phyloP scores from a whole-genome alignment of 805 yeast species.

The Yarrowia keelungensis region DNA sequence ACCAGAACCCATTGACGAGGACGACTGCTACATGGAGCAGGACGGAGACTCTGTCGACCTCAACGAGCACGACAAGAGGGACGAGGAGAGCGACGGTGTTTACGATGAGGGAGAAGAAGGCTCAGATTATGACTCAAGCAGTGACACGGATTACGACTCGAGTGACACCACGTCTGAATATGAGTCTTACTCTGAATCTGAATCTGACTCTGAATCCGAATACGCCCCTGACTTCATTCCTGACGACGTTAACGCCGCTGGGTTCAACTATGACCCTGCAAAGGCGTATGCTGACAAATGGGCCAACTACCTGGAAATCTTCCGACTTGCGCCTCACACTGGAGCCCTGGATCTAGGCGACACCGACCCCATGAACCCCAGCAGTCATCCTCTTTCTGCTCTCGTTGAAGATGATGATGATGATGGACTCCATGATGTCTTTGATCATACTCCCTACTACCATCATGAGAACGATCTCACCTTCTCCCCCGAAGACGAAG shows the following conservation, averaged over 20 bases:
- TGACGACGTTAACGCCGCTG: background rate
- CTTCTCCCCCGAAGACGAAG: slow-evolving; percentile 20
- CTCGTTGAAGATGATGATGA: slow-evolving; percentile 13
- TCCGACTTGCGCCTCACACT: slow-evolving; percentile 2
- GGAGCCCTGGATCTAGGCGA: background rate
- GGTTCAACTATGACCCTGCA: background rate
- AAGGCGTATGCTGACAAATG: slow-evolving; percentile 23
- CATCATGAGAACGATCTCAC: slow-evolving; percentile 7
- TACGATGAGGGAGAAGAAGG: background rate
- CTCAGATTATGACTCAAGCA: background rate
- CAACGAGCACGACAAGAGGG: background rate
- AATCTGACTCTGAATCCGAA: background rate
- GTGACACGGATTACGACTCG: background rate
- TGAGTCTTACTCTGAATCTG: too few species aligned
- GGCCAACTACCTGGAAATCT: slow-evolving; percentile 31
- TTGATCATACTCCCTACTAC: slow-evolving; percentile 22
- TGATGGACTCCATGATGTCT: slow-evolving; percentile 5
- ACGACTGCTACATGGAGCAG: background rate
- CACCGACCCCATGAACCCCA: slow-evolving; percentile 24
- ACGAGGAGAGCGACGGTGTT: background rate
- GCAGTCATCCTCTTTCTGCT: background rate
- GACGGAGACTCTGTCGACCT: background rate
- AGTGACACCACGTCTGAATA: background rate
- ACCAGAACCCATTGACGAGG: background rate
- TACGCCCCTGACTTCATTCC: background rate